A percentile compares a stretch with the other conserved stretches of the same genome.
Evolutionary conservation across 2,329 filamentous ascomycete species (phyloP).

Genomic region (Colletotrichum higginsianum): DNA sequence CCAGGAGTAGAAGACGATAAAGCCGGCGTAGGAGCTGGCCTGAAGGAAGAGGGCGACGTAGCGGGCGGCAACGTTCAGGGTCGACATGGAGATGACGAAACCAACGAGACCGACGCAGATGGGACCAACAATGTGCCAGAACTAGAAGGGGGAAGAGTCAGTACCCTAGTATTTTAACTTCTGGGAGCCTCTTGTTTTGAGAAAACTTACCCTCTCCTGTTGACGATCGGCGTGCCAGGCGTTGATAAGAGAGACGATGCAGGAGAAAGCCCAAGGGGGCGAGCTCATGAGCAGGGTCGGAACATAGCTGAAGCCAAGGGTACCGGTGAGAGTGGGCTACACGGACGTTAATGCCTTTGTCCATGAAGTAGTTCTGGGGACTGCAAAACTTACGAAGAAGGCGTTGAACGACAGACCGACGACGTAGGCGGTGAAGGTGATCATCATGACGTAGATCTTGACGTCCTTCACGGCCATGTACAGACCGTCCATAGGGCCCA

Average conservation of each 20-base stretch:
- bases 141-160: conserved; percentile 51
- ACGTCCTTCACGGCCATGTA: conserved; percentile 72
- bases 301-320: conserved; percentile 67
- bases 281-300: conserved; percentile 70
- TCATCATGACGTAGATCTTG: conserved; percentile 76
- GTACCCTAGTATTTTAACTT: not conserved
- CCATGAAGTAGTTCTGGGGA: not conserved
- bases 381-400: conserved; percentile 62
- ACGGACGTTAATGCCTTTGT: accelerated
- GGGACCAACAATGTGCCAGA: conserved; percentile 71
- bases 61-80: conserved; percentile 68
- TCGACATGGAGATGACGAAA: conserved; percentile 74
- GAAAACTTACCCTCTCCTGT: conserved; percentile 63
- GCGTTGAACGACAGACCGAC: conserved; percentile 72
- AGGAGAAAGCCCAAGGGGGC: conserved; percentile 72
- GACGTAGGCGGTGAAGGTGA: conserved; percentile 74
- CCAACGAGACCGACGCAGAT: conserved; percentile 68
- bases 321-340: conserved; percentile 65
- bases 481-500: conserved; percentile 67
- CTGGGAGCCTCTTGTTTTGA: too few relatives aligned
- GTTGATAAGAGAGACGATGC: conserved; percentile 68
- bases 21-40: conserved; percentile 66
- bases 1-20: conserved; percentile 73
- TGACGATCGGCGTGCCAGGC: conserved; percentile 70
- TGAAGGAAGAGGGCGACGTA: conserved; percentile 74